Evolutionary conservation across 148 eudicot species (phyloP).

Genomic region (Chenopodium quinoa): DNA sequence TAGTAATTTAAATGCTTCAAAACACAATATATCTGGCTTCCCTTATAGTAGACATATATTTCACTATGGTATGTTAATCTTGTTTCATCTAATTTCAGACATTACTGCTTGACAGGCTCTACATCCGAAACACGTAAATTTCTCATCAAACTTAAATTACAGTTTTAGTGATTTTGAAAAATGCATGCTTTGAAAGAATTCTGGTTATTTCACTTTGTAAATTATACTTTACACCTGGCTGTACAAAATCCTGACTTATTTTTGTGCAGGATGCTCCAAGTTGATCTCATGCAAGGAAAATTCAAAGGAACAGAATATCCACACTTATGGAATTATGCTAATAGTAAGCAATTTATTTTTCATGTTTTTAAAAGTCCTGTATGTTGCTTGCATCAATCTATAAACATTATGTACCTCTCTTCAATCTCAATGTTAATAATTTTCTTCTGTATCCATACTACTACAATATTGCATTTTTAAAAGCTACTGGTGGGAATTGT

Average conservation of each 20-base stretch:
- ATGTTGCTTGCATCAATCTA: background rate
- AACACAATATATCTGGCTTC: background rate
- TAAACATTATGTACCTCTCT: background rate
- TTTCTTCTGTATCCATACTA: background rate
- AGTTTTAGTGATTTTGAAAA: background rate
- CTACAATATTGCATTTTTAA: background rate
- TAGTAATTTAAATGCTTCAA: background rate
- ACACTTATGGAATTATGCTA: slow-evolving; percentile 74
- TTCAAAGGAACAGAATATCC: slow-evolving; percentile 68
- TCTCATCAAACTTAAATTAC: slow-evolving; percentile 3
- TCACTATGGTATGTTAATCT: slow-evolving; percentile 13
- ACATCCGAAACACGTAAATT: slow-evolving; percentile 65
- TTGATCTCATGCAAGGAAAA: slow-evolving; percentile 61
- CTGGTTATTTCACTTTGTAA: background rate
- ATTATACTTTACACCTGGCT: background rate
- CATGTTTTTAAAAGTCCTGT: background rate
- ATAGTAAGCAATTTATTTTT: slow-evolving; percentile 55
- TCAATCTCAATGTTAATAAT: background rate
- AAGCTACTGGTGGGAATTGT: background rate
- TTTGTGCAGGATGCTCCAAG: slow-evolving; percentile 74
- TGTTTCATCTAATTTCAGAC: slow-evolving; percentile 43
- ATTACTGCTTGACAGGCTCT: slow-evolving; percentile 86
- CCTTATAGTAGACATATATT: background rate
- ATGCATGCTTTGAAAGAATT: slow-evolving; percentile 3
- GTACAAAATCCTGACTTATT: slow-evolving; percentile 8